Base-by-base conservation (phyloP, 352 stramenopile species). In the Phytophthora constricta region DNA sequence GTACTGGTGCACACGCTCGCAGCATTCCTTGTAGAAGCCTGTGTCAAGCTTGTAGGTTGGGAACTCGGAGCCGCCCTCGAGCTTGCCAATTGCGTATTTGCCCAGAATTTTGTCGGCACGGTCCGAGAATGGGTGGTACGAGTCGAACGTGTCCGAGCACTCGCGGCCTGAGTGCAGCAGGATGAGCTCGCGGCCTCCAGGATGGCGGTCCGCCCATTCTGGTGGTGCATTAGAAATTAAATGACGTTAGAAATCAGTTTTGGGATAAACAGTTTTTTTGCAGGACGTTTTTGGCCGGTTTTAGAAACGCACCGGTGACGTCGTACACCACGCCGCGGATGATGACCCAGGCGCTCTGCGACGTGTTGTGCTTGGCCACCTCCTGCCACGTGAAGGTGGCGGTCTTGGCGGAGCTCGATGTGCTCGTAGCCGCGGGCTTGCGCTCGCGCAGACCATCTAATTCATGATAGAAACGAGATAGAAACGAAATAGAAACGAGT, bases 281-380 rank as follows among this genome's bases (percentile, higher is more conserved):
- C n/a, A n/a, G n/a, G n/a, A n/a, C n/a, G n/a, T n/a, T n/a, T n/a
- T n/a, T n/a, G n/a, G n/a, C n/a, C n/a, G n/a, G n/a, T n/a, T n/a
- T 23, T 7, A 4, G 5, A 22, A 8, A 66, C 80, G 70, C 48
- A 91, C 86, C 79, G 11, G 92, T 97, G n/a, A 98, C 90, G 60
- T 98, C 92, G 77, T 98, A 98, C n/a, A 98, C 92, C 47, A 94
- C 89, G 62, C 90, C 89, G 67, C 91, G 87, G 65, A 98, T 89
- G 43, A 99, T 97, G 49, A 99, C 89, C 97, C 97, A 99, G 22
- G 95, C 96, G 87, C 98, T 98, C 25, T 93, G 76, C 25, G 92
- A 89, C 51, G 94, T 98, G 77, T 97, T 93, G 75, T 99, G 97
- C 82, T 97, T 87, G 58, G 97, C 92, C 47, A 99, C 93, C 49